Base-by-base conservation (phyloP, 176 grass and related monocot species). In the Phragmites australis region DNA sequence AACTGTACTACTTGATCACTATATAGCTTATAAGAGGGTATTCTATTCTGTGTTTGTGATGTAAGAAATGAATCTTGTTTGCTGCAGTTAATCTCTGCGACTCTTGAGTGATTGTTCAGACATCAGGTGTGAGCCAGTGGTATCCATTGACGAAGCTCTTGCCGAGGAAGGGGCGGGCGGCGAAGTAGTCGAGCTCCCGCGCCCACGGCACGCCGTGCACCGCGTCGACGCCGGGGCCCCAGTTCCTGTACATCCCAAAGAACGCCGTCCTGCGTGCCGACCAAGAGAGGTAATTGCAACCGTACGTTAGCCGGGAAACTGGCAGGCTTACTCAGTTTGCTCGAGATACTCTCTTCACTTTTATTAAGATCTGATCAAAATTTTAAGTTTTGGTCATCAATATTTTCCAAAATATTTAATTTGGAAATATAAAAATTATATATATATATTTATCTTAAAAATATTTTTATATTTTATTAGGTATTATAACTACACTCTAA, bases 101-200 rank as follows among this genome's bases (percentile, higher is more conserved):
- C n/a, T 6, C 55, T 9, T 15, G 49, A 37, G 44, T 10, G 74
- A 61, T 11, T 7, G 41, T 68, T 93, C 80, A 94, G 77, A 87
- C 73, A 70, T 98, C 95, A 18, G 84, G 83, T 5, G 92, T 75
- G 41, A 98, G 92, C 95, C 95, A 98, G 59, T 98, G 95, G 32
- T 89, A 94, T 76, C 95, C 95, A 25, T 98, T 98, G 78, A 98
- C 92, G 58, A 98, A 98, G 85, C 92, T 84, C 81, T 98, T 94
- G 65, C 81, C 92, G 0, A 98, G 90, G 72, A 98, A 98, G 0
- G 92, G 95, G 10, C 88, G 88, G 27, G 92, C 95, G 22, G 90
- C 82, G 79, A 78, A 79, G 81, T 89, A 94, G 83, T 98, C 88
- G 48, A 98, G 92, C 74, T 98, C 95, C 69, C 88, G 81, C 26